Evolutionary conservation across 176 grass and related monocot genomes (phyloP).

Genomic region (Tillandsia fasciculata): DNA sequence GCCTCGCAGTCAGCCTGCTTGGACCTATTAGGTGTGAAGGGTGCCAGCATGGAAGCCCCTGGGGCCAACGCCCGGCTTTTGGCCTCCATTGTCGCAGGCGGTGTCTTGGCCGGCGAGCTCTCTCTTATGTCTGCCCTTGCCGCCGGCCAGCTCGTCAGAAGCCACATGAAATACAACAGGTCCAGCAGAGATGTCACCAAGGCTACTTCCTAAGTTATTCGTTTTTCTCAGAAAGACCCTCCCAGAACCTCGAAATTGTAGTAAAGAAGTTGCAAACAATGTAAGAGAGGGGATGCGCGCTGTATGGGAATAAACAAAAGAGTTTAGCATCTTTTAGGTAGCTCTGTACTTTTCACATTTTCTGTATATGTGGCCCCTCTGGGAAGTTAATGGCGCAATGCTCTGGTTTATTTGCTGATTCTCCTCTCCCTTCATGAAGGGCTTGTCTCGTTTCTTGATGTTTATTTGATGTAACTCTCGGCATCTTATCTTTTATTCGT

Average conservation of each 20-base stretch:
- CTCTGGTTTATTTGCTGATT: too few relatives aligned
- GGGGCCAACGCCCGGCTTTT: slow-evolving; percentile 47
- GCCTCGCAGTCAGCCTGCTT: slow-evolving; percentile 63
- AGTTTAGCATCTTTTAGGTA: too few relatives aligned
- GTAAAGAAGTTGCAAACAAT: background rate
- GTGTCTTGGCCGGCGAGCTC: slow-evolving; percentile 70
- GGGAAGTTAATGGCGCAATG: too few relatives aligned
- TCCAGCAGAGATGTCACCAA: slow-evolving; percentile 46
- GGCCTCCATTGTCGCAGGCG: slow-evolving; percentile 57
- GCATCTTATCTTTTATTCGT: too few relatives aligned
- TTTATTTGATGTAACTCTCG: too few relatives aligned
- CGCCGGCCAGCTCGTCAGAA: slow-evolving; percentile 65
- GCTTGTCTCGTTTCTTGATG: too few relatives aligned
- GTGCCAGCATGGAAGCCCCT: slow-evolving; percentile 39
- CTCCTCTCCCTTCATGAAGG: too few relatives aligned
- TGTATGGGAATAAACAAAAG: too few relatives aligned
- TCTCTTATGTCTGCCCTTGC: slow-evolving; percentile 65
- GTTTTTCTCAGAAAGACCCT: background rate
- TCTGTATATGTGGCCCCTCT: too few relatives aligned
- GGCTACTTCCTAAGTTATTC: slow-evolving; percentile 21
- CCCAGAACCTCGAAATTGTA: background rate
- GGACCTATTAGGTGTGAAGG: slow-evolving; percentile 63
- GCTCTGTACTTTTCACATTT: too few relatives aligned
- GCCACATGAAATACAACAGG: slow-evolving; percentile 82
- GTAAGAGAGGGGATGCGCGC: background rate